Conservation (phyloP, 495 filamentous ascomycete species). For the Podospora appendiculata region DNA sequence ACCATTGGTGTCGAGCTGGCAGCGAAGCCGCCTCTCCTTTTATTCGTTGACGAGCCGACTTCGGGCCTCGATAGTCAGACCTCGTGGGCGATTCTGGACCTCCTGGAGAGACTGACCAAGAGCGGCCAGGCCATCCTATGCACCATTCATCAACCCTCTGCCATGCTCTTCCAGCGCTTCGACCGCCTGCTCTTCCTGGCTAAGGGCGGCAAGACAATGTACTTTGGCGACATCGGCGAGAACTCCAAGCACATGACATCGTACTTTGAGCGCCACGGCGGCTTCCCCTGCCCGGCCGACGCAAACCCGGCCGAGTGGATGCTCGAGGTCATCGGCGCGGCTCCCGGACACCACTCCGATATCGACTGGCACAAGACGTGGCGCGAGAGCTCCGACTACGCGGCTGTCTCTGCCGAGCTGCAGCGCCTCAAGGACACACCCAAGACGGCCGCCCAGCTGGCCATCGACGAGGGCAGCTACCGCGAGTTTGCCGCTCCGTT, state of each 20-base stretch:
- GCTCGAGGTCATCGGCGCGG: slow-evolving; percentile 87
- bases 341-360: slow-evolving; percentile 67
- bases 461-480: slow-evolving; percentile 29
- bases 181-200: slow-evolving; percentile 80
- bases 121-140: slow-evolving; percentile 82
- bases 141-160: slow-evolving; percentile 90
- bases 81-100: slow-evolving; percentile 72
- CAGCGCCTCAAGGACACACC: slow-evolving; percentile 56
- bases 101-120: slow-evolving; percentile 75
- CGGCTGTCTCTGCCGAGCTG: slow-evolving; percentile 60
- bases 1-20: slow-evolving; percentile 91
- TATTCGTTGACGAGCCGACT: slow-evolving; percentile 88
- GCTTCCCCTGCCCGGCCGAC: slow-evolving; percentile 59
- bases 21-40: slow-evolving; percentile 79
- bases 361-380: slow-evolving; percentile 80
- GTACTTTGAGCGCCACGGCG: slow-evolving; percentile 81
- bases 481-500: slow-evolving; percentile 53
- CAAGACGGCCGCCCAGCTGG: slow-evolving; percentile 30
- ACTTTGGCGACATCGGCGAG: slow-evolving; percentile 84
- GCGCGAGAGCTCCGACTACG: slow-evolving; percentile 67
- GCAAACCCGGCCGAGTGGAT: slow-evolving; percentile 97
- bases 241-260: slow-evolving; percentile 62
- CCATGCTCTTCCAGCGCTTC: slow-evolving; percentile 86
- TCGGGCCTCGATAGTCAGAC: slow-evolving; percentile 81
- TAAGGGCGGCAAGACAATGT: slow-evolving; percentile 75